Base-by-base conservation (phyloP, 352 stramenopile genomes). In the Globisporangium cylindrosporum region DNA sequence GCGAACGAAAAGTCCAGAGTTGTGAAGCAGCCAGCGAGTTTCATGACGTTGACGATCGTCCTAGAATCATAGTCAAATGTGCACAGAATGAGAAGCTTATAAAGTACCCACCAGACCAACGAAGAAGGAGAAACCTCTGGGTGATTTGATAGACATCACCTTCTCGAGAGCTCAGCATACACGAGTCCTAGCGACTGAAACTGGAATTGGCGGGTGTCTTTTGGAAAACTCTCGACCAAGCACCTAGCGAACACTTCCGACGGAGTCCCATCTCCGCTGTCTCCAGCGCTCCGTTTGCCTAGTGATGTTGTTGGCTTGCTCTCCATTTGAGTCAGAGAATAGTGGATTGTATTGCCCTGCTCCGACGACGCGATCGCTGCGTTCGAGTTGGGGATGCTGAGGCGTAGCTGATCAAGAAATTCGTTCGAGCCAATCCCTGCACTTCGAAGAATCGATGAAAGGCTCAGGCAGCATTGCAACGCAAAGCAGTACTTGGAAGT, bases 1-100 rank as follows among this genome's bases (percentile, higher is more conserved):
- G 73, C 74, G 53, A 80, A 82, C n/a, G 78, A 80, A 15, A 86
- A 64, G 34, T 85, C 78, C 29, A 85, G 38, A 18, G 38, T 38
- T 18, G 60, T 67, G 3, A 81, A 51, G 0, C 71, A 57, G 27
- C 75, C 73, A 0, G 63, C 66, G 41, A 76, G 58, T 60, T 75
- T 78, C 63, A 81, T 77, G 9, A 69, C 60, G 22, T 78, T 63
- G 27, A 84, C 66, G 54, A 73, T 12, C 34, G 9, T 15, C 34
- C 34, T 41, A 14, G 34, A 12, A 41, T 14, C 34, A 41, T 41
- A 41, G 12, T 41, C 34, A 41, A 14, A 41, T 10, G 34, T 41
- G 12, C 34, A 41, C 34, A 41, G 1, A 41, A 41, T 14, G 34
- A 14, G 9, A 41, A 12, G 34, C 34, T 15, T 41, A 4, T 9